Conservation (phyloP, 768 basidiomycete species). For the Boletus eberwhitei region DNA sequence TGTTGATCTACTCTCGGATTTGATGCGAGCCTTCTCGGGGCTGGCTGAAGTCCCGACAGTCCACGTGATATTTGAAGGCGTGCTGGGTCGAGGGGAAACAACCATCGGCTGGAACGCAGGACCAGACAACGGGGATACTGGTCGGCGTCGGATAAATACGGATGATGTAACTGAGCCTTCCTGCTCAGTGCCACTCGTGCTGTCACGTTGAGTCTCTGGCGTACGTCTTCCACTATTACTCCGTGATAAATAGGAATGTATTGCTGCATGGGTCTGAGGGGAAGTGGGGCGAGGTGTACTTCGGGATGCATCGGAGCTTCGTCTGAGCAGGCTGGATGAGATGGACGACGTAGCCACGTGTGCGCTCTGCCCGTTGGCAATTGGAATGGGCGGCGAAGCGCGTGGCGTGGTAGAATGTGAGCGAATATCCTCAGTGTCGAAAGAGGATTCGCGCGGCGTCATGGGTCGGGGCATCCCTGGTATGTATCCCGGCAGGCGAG, state of each 20-base stretch:
- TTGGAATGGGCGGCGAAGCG: conserved; percentile 61
- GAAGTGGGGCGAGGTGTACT: conserved; percentile 48
- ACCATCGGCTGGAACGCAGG: conserved; percentile 59
- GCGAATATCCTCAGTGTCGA: conserved; percentile 69
- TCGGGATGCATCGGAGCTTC: conserved; percentile 56
- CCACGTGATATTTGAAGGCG: conserved; percentile 81
- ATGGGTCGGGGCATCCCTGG: conserved; percentile 90
- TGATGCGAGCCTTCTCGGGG: conserved; percentile 31
- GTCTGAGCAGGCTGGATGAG: conserved; percentile 42
- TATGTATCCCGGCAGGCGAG: conserved; percentile 75
- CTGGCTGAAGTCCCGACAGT: conserved; percentile 37
- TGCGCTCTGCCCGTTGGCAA: conserved; percentile 33
- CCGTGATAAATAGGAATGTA: conserved; percentile 49
- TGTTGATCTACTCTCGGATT: conserved; percentile 25
- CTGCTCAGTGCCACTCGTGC: conserved; percentile 32
- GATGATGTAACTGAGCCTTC: conserved; percentile 52
- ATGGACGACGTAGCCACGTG: conserved; percentile 35
- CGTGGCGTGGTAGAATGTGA: conserved; percentile 73
- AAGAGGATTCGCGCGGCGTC: conserved; percentile 72
- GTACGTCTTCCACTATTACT: conserved; percentile 64
- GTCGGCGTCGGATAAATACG: conserved; percentile 54
- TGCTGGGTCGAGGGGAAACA: conserved; percentile 48
- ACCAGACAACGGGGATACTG: conserved; percentile 68
- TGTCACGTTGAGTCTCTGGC: conserved; percentile 50
- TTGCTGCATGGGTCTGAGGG: conserved; percentile 39